phyloP scores from a whole-genome alignment of 257 asterid genomes.

The Ilex asprella region DNA sequence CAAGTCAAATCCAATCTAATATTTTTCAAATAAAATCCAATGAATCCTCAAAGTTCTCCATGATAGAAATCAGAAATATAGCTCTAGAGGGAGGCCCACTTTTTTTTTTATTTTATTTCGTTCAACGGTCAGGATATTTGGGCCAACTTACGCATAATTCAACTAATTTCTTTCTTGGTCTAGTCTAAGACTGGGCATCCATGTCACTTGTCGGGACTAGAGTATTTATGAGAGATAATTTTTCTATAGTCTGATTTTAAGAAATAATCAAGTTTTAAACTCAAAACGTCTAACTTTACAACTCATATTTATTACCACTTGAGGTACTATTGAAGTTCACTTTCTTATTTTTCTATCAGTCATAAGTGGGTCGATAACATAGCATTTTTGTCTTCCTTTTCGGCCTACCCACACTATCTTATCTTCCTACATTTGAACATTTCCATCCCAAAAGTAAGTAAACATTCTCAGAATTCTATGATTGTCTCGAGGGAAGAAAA shows the following conservation, averaged over 20 bases:
- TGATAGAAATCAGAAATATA: no score
- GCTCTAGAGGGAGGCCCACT: slow-evolving; percentile 24
- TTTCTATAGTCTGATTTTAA: slow-evolving; percentile 5
- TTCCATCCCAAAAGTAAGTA: slow-evolving; percentile 29
- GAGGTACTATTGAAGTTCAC: slow-evolving; percentile 16
- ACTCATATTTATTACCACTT: no score
- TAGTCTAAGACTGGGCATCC: no score
- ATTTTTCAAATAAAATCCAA: slow-evolving; percentile 20
- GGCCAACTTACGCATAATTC: no score
- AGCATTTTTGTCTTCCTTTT: background rate
- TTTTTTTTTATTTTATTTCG: background rate
- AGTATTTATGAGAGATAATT: background rate
- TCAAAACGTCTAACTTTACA: no score
- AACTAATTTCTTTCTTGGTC: no score
- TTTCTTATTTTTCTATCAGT: slow-evolving; percentile 6
- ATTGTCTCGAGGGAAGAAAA: slow-evolving; percentile 16
- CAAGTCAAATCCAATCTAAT: slow-evolving; percentile 32
- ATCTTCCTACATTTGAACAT: slow-evolving; percentile 41
- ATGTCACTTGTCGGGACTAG: no score
- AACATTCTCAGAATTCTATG: slow-evolving; percentile 37
- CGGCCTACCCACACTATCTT: slow-evolving; percentile 22
- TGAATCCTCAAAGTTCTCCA: background rate
- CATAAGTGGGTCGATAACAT: no score
- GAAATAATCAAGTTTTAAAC: no score
- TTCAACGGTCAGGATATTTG: background rate